Percentiles rank a stretch among this genome's conserved stretches.
phyloP scores from a whole-genome alignment of 306 rosid species.

The Cucumis sativus region Cucumber_9930_V3 NC_026659.2:1844001-1844500 shows the following conservation, averaged over 20 bases:
- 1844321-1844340: neutral
- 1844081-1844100: neutral
- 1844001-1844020: neutral
- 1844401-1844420: constrained; percentile 24
- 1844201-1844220: neutral
- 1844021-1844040: neutral
- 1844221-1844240: neutral
- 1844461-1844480: constrained; percentile 61
- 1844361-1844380: neutral
- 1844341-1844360: neutral
- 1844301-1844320: neutral
- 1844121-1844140: neutral
- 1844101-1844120: neutral
- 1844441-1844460: constrained; percentile 72
- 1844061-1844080: neutral
- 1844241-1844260: neutral
- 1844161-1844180: neutral
- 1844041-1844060: too few relatives aligned
- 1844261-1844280: neutral
- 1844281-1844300: neutral
- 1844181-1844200: neutral
- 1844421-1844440: constrained; percentile 25
- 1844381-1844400: neutral
- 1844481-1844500: constrained; percentile 42
- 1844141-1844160: neutral